Percentiles rank a stretch among this genome's conserved stretches.
These are phyloP conservation scores for Fomes fomentarius DNA, from an alignment of 1,284 basidiomycete genomes.

Conservation along the genomic window DNA sequence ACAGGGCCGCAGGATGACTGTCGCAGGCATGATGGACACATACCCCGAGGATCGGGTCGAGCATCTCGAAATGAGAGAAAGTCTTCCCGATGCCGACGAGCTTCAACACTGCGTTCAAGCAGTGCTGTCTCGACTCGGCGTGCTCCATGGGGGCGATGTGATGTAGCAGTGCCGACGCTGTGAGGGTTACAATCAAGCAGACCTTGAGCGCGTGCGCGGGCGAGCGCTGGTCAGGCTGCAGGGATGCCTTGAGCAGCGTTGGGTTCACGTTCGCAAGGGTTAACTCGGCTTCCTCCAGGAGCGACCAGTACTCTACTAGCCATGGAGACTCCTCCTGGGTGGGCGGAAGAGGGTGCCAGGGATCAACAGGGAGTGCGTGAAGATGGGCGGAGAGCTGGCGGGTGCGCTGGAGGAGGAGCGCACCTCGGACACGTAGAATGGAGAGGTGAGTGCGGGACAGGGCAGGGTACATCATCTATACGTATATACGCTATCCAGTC, in stretches of 20 bases:
- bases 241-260: neutral
- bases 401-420: neutral
- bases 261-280: neutral
- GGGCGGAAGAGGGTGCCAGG: neutral
- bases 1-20: neutral
- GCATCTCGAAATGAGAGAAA: neutral
- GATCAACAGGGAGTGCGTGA: neutral
- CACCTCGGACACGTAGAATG: neutral
- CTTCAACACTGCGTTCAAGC: constrained; percentile 2
- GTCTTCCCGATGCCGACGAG: constrained; percentile 8
- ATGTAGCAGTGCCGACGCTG: neutral
- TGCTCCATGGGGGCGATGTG: neutral
- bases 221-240: neutral
- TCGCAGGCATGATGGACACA: neutral
- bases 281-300: neutral
- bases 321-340: neutral
- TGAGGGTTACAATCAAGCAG: neutral
- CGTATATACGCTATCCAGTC: too few species aligned
- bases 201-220: neutral
- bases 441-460: neutral
- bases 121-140: neutral
- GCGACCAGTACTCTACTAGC: neutral
- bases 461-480: neutral
- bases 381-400: neutral
- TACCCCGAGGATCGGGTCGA: constrained; percentile 4